Percentiles rank a stretch among this genome's conserved stretches.
phyloP scores from a whole-genome alignment of 768 basidiomycete species.

The Filobasidium wieringae region DNA sequence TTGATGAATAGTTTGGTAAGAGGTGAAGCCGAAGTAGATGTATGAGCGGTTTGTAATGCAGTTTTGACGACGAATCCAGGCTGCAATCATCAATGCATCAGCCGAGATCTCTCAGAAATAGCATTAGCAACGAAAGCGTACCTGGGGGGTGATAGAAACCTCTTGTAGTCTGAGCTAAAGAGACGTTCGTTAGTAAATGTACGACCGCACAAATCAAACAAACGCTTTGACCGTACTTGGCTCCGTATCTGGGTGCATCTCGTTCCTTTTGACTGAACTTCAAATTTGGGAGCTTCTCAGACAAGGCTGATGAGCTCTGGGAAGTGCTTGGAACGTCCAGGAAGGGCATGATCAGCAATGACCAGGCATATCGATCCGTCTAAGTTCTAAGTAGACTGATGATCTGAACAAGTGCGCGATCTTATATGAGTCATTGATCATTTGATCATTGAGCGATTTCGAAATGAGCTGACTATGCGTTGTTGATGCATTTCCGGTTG shows the following conservation, averaged over 20 bases:
- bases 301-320: background rate
- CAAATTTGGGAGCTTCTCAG: conserved; percentile 2
- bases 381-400: too few species aligned
- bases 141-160: conserved; percentile 7
- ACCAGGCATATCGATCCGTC: too few species aligned
- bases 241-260: conserved; percentile 6
- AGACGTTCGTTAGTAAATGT: too few species aligned
- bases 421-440: too few species aligned
- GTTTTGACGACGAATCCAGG: conserved; percentile 14
- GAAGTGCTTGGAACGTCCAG: conserved; percentile 8
- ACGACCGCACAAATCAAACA: too few species aligned
- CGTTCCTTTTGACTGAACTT: conserved; percentile 5
- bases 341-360: conserved; percentile 15
- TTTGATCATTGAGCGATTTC: too few species aligned
- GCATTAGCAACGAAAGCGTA: background rate
- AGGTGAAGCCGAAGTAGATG: background rate
- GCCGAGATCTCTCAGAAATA: too few species aligned
- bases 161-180: conserved; percentile 1
- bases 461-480: too few species aligned
- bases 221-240: background rate
- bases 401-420: too few species aligned
- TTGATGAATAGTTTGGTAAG: conserved; percentile 15
- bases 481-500: too few species aligned
- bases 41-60: conserved; percentile 5
- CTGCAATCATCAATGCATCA: background rate